Percentiles rank a stretch among this genome's conserved stretches.
phyloP scores from a whole-genome alignment of 345 rosid genomes.

The Draba incana region DNA sequence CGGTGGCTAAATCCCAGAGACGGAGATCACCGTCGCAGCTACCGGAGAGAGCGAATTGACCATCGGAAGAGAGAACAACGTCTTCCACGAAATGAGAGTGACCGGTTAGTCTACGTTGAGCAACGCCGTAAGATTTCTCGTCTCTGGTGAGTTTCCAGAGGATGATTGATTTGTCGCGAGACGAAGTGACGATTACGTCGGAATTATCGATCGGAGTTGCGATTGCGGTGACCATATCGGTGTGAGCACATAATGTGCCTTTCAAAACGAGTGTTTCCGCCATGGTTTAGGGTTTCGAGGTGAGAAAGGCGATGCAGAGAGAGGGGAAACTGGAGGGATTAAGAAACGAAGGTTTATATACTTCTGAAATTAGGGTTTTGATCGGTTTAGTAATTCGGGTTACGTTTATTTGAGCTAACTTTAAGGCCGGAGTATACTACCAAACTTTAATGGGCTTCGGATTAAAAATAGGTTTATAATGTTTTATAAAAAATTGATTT shows the following conservation, averaged over 20 bases:
- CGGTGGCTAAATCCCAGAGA: slow-evolving; percentile 79
- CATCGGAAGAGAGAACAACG: slow-evolving; percentile 85
- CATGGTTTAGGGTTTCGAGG: slow-evolving; percentile 42
- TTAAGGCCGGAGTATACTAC: no score
- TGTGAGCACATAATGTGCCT: slow-evolving; percentile 87
- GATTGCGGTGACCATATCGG: slow-evolving; percentile 91
- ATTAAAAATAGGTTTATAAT: not conserved
- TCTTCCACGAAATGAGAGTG: slow-evolving; percentile 93
- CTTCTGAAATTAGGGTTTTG: slow-evolving; percentile 24
- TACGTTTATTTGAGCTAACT: not conserved
- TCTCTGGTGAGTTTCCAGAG: slow-evolving; percentile 84
- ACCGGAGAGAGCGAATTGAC: slow-evolving; percentile 92
- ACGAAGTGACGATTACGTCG: slow-evolving; percentile 76
- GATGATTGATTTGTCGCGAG: slow-evolving; percentile 92
- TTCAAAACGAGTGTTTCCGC: slow-evolving; percentile 67
- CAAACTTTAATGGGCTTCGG: no score
- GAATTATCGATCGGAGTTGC: slow-evolving; percentile 85
- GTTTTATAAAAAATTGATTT: no score
- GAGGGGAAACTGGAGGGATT: not conserved
- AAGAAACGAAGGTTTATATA: slow-evolving; percentile 6
- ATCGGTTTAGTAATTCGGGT: not conserved
- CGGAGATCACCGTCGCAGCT: slow-evolving; percentile 96
- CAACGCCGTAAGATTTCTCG: slow-evolving; percentile 64
- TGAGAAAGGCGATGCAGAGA: slow-evolving; percentile 15
- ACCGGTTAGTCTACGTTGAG: slow-evolving; percentile 83